Evolutionary conservation across 2,329 filamentous ascomycete genomes (phyloP), one percentile per base, ranked within the genome.

Genomic region (Aphanocladium album): DNA sequence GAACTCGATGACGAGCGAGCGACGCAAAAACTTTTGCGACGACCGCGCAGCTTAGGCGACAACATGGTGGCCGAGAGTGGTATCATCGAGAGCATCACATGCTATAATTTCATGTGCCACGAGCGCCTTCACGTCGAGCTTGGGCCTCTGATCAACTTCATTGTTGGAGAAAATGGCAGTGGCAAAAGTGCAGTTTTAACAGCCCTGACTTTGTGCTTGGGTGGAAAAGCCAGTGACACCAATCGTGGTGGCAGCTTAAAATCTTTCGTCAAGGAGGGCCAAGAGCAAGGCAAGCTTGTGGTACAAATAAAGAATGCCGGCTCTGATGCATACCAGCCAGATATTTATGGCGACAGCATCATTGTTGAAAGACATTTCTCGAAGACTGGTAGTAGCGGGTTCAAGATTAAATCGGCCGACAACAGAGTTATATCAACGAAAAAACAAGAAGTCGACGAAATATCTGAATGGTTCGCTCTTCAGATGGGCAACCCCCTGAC

Each of bases 401-500:
- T 96, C 80, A 96, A 92, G 73, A 79, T 98, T 64, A 96, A 96
- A 73, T 89, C 86, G 49, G 83, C 82, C 1, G 80, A 82, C 11
- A 89, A 86, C 23, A 85, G 84, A 59, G 79, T 88, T 25, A 83
- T 97, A 52, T 96, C 92, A 0, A 90, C 83, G 9, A 96, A 92
- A 74, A 95, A 90, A 71, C 80, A 84, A 9, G 93, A 97, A 66
- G 83, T 99, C 9, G 93, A 97, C 66, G 90, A 96, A 65, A 93
- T 99, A 52, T 88, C 91, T 46, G 95, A 99, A 72, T 96, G 91
- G 71, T 98, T 92, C 71, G 90, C 89, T 46, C 79, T 99, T 46
- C 93, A 98, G 72, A 91, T 99, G 61, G 93, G 98, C 70, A 99
- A 99, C 67, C 95, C 95, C 0, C 88, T 99, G 78, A 98, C 96